Evolutionary conservation across 176 grass and related monocot species (phyloP), one percentile per base, ranked within the genome.

Genomic region (Lolium rigidum): DNA sequence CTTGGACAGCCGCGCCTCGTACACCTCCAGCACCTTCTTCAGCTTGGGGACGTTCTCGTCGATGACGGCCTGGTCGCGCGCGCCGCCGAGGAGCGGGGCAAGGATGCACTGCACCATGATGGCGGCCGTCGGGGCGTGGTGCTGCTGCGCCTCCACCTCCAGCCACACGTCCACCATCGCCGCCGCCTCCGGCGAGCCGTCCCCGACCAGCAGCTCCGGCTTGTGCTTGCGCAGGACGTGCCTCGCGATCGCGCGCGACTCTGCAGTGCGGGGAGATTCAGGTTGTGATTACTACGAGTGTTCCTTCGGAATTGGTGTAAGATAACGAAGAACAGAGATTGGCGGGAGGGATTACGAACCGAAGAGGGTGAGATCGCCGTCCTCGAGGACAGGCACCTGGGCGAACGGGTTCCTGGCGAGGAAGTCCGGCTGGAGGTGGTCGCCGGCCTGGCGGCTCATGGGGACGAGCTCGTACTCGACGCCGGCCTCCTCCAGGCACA

Each of bases 121-220:
- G 35, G 37, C 75, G 9, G 2, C 10, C 13, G 21, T 51, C 16
- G 17, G n/a, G 12, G 55, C 24, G n/a, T 79, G 62, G 35, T 57
- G 49, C 75, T 86, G 74, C 21, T 79, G 84, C 0, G 74, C 84
- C 84, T 86, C 84, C 49, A 70, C 75, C 74, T 86, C 84, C 10
- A 69, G 63, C 84, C 84, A 86, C n/a, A 79, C 63, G 62, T 86
- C 75, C 75, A 79, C 74, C 75, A 47, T 70, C 1, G 83, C 83
- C 0, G 74, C n/a, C 9, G 10, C 20, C n/a, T 55, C 61, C 9
- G 44, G 51, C 11, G 21, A 51, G 66, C 48, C 16, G 43, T 64
- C 48, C 3, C 2, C 31, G 0, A 15, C 21, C 39, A 83, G 38
- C 13, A 83, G 81, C 67, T 74, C 81, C 38, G 81, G 68, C 81